Base-by-base conservation (phyloP, 2,329 filamentous ascomycete genomes). In the Ascocoryne sarcoides region DNA sequence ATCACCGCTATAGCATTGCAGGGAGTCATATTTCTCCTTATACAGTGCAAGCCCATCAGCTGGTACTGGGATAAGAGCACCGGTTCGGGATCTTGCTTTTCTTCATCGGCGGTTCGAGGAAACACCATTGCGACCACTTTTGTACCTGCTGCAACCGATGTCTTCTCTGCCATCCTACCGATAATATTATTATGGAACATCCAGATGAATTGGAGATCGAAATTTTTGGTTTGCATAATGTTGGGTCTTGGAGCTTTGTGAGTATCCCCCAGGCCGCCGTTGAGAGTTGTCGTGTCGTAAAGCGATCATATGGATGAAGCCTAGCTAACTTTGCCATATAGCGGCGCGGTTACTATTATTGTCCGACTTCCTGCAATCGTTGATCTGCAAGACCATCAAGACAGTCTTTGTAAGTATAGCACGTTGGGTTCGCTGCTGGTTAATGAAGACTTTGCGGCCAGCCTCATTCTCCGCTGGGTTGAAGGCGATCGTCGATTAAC, bases 311-410 rank as follows among this genome's bases (percentile, higher is more conserved):
- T 34, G 15, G 32, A 34, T 18, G 12, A 34, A 18, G 32, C 32
- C 32, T 34, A 34, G 19, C 32, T 34, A 34, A 34, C 10, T 34
- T 23, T 34, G 15, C 32, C 32, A 34, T 16, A 34, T 34, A 34
- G 32, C 16, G 32, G 14, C 32, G 4, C 32, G 32, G 32, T 34
- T 16, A 16, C 32, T 34, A 34, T 34, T 34, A 18, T 34, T 10
- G 32, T 34, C 16, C 32, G 32, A 34, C 32, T 34, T 18, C 32
- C 32, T 34, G 32, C 32, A 34, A 34, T 34, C 16, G 32, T 34
- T 34, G 15, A 34, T 34, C 16, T 34, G 16, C 32, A 34, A 16
- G 32, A 34, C 15, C 32, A 34, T 34, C n/a, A 34, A 16, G 32
- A 34, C 18, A 34, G 32, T 34, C 32, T 34, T 34, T 34, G 32